These are phyloP conservation scores for Dipodascus albidus DNA, from an alignment of 805 yeast species.

Conservation along the genomic window DNA sequence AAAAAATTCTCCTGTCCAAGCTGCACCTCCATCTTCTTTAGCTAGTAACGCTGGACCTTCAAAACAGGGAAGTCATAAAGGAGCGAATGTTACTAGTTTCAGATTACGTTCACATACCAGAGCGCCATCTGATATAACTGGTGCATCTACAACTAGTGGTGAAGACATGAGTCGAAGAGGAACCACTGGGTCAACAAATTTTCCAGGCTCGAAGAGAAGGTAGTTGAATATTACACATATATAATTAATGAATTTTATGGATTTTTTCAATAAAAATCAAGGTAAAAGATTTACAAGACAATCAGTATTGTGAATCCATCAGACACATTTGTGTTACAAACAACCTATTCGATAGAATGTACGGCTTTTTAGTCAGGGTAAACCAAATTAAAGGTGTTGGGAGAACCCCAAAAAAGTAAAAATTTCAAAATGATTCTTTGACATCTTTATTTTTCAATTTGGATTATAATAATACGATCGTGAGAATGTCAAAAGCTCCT, in stretches of 20 bases:
- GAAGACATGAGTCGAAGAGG: neutral
- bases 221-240: neutral
- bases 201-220: neutral
- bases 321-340: neutral
- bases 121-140: neutral
- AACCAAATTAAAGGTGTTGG: neutral
- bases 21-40: neutral
- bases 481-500: neutral
- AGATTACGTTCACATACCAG: neutral
- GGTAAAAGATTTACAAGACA: no score
- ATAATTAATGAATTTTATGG: no score
- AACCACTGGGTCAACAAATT: neutral
- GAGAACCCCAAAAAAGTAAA: neutral
- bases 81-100: neutral
- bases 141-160: neutral
- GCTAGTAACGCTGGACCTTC: neutral
- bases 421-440: neutral
- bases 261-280: no score
- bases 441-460: neutral
- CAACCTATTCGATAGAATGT: neutral
- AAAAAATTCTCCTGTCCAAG: neutral
- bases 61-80: neutral
- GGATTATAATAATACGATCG: neutral
- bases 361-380: conserved; percentile 1
- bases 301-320: no score